These are phyloP conservation scores for Penicillium griseofulvum DNA, from an alignment of 2,329 filamentous ascomycete genomes.

Conservation along the genomic window DNA sequence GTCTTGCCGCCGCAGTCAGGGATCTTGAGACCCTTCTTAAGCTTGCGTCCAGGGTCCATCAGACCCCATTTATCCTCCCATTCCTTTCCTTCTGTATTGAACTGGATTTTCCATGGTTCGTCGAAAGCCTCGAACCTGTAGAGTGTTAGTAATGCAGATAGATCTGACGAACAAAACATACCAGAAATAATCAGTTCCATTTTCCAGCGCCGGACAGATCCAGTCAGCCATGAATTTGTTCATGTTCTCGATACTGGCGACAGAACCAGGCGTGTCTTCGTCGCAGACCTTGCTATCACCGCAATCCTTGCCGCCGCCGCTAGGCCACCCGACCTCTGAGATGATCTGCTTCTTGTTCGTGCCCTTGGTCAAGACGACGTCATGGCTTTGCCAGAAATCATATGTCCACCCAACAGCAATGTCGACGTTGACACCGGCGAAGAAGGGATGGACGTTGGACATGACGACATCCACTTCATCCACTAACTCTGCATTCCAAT, in stretches of 20 bases:
- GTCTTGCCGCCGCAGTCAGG: conserved; percentile 81
- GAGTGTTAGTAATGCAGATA: conserved; percentile 13
- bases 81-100: conserved; percentile 63
- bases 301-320: conserved; percentile 75
- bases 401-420: conserved; percentile 77
- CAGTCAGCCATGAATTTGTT: conserved; percentile 84
- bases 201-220: conserved; percentile 75
- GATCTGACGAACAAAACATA: conserved; percentile 36
- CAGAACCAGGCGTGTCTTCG: conserved; percentile 57
- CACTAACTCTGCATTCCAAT: conserved; percentile 73
- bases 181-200: conserved; percentile 94
- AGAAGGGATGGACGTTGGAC: conserved; percentile 97
- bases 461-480: conserved; percentile 79
- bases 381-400: conserved; percentile 72
- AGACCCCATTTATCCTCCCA: conserved; percentile 98
- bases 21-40: conserved; percentile 81
- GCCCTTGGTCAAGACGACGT: conserved; percentile 62
- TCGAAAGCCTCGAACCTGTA: conserved; percentile 86
- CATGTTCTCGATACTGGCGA: conserved; percentile 75
- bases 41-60: conserved; percentile 77
- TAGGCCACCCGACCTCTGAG: conserved; percentile 89
- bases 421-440: conserved; percentile 70
- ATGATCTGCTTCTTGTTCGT: conserved; percentile 71
- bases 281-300: conserved; percentile 59
- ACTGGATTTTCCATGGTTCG: conserved; percentile 87